These are phyloP conservation scores for Tagetes patula DNA, from an alignment of 129 eudicot genomes.

Conservation along the genomic window DNA sequence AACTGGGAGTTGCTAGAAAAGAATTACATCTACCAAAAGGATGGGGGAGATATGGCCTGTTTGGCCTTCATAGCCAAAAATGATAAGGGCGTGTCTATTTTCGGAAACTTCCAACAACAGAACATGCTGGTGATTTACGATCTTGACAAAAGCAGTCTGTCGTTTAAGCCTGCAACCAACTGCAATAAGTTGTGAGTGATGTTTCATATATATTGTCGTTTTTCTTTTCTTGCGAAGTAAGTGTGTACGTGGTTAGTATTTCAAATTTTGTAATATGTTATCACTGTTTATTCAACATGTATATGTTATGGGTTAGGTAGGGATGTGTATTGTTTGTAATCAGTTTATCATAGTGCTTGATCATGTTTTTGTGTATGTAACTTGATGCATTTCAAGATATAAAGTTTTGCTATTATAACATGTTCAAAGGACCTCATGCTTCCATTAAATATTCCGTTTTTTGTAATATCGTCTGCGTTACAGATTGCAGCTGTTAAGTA, in stretches of 20 bases:
- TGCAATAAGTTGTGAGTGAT: conserved; percentile 1
- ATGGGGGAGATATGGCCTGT: conserved; percentile 22
- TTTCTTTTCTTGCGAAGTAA: neutral
- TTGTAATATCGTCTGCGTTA: conserved; percentile 61
- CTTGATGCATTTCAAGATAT: too few relatives aligned
- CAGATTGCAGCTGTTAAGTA: conserved; percentile 80
- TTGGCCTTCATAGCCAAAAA: conserved; percentile 42
- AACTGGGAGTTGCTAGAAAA: conserved; percentile 41
- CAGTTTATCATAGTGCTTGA: too few relatives aligned
- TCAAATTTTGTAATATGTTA: neutral
- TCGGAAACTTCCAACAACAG: conserved; percentile 59
- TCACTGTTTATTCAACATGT: neutral
- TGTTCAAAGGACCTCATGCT: too few relatives aligned
- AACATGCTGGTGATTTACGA: conserved; percentile 44
- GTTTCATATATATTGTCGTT: neutral
- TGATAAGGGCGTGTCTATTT: conserved; percentile 30
- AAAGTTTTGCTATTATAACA: too few relatives aligned
- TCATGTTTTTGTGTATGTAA: too few relatives aligned
- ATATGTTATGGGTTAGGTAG: neutral
- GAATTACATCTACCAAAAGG: conserved; percentile 39
- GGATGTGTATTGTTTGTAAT: too few relatives aligned
- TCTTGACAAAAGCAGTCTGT: conserved; percentile 36
- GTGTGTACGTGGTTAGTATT: neutral
- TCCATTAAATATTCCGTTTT: conserved; percentile 13
- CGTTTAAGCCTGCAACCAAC: conserved; percentile 41